Evolutionary conservation across 768 basidiomycete species (phyloP).

Genomic region (Termitomyces sp.): DNA sequence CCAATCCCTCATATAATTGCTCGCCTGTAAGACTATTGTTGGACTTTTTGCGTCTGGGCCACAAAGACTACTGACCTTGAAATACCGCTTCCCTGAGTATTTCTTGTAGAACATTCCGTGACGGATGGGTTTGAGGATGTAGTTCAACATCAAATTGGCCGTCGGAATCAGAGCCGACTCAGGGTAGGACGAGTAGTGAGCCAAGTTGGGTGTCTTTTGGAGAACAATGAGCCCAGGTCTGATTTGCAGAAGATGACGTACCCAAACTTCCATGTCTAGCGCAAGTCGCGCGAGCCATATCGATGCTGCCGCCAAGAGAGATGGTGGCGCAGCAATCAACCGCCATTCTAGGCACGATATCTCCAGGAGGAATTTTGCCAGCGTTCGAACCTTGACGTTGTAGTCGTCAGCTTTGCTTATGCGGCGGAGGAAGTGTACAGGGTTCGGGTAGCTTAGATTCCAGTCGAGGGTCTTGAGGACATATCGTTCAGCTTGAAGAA

Average conservation of each 20-base stretch:
- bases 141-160: constrained; percentile 91
- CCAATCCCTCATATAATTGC: constrained; percentile 82
- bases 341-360: constrained; percentile 86
- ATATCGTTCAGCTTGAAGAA: constrained; percentile 74
- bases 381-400: constrained; percentile 84
- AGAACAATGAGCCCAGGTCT: neutral
- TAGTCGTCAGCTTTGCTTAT: constrained; percentile 97
- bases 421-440: constrained; percentile 87
- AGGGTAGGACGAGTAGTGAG: constrained; percentile 91
- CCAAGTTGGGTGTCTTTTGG: constrained; percentile 70
- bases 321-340: constrained; percentile 77
- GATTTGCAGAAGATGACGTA: constrained; percentile 30
- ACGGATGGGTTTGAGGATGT: constrained; percentile 71
- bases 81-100: constrained; percentile 84
- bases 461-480: constrained; percentile 90
- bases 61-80: constrained; percentile 55
- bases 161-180: constrained; percentile 82
- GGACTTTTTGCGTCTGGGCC: neutral
- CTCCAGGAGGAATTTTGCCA: constrained; percentile 93
- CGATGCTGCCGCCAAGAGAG: constrained; percentile 81
- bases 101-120: constrained; percentile 92
- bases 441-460: constrained; percentile 90
- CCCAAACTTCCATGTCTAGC: constrained; percentile 84
- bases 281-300: constrained; percentile 88
- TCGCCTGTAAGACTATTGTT: constrained; percentile 45